phyloP scores from a whole-genome alignment of 2,329 filamentous ascomycete species.

The Colletotrichum melonis region DNA sequence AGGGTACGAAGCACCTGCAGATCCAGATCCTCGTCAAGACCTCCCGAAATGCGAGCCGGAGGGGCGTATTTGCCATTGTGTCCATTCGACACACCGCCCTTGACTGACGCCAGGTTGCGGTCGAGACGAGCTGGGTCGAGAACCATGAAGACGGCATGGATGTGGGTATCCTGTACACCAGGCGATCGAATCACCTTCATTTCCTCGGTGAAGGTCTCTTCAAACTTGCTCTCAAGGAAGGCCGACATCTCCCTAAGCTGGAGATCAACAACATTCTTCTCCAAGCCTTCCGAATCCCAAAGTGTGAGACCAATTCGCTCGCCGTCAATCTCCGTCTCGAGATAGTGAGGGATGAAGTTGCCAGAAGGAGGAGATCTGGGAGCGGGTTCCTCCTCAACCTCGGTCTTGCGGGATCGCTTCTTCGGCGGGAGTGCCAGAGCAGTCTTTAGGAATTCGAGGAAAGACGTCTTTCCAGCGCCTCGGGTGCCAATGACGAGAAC shows the following conservation, averaged over 20 bases:
- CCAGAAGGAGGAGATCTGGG: conserved; percentile 59
- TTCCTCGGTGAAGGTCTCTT: conserved; percentile 96
- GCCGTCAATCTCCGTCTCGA: conserved; percentile 93
- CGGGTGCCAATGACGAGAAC: conserved; percentile 90
- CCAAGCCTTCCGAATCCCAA: conserved; percentile 95
- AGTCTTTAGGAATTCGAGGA: conserved; percentile 93
- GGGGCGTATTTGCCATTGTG: conserved; percentile 60
- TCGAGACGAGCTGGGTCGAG: conserved; percentile 90
- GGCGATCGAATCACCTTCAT: conserved; percentile 97
- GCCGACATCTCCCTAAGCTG: conserved; percentile 91
- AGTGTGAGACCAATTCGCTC: conserved; percentile 93
- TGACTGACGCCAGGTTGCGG: conserved; percentile 78
- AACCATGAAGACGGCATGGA: conserved; percentile 93
- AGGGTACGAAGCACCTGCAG: conserved; percentile 89
- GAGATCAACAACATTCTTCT: conserved; percentile 94
- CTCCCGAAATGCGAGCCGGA: conserved; percentile 65
- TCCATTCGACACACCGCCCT: conserved; percentile 63
- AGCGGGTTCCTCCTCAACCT: conserved; percentile 65
- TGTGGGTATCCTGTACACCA: conserved; percentile 94
- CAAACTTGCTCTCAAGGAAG: conserved; percentile 97
- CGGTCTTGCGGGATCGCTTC: conserved; percentile 71
- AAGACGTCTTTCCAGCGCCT: conserved; percentile 93
- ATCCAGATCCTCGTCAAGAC: conserved; percentile 89
- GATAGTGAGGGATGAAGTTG: conserved; percentile 87
- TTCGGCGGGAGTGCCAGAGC: conserved; percentile 85